Evolutionary conservation across 768 basidiomycete species (phyloP).

Genomic region (Inosperma sp.): DNA sequence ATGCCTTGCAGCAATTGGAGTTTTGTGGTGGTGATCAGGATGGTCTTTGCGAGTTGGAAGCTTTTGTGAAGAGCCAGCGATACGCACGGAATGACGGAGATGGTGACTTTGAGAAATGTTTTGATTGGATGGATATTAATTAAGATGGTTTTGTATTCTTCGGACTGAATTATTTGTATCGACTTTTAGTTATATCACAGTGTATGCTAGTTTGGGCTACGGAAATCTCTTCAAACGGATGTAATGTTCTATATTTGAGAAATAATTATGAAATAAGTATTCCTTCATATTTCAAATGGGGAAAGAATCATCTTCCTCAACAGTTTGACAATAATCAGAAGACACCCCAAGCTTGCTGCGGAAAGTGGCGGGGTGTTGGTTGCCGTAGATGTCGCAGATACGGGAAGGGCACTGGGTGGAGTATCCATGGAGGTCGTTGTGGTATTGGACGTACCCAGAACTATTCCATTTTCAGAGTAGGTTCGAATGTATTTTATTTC

Average conservation of each 20-base stretch:
- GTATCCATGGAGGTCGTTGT: too few relatives aligned
- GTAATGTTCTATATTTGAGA: too few relatives aligned
- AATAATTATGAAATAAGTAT: too few relatives aligned
- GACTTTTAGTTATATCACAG: too few relatives aligned
- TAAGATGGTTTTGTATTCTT: neutral
- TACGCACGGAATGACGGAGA: conserved; percentile 66
- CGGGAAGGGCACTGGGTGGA: too few relatives aligned
- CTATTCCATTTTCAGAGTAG: conserved; percentile 30
- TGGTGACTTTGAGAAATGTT: conserved; percentile 67
- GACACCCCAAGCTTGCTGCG: too few relatives aligned
- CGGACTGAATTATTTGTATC: too few relatives aligned
- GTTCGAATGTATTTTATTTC: conserved; percentile 57
- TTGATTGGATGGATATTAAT: neutral
- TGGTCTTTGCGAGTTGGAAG: conserved; percentile 59
- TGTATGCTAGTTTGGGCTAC: too few relatives aligned
- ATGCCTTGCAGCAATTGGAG: conserved; percentile 56
- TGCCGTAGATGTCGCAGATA: neutral
- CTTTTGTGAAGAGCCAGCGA: conserved; percentile 65
- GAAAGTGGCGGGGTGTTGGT: neutral
- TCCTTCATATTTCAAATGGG: too few relatives aligned
- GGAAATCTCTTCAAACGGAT: too few relatives aligned
- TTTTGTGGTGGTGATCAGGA: conserved; percentile 52
- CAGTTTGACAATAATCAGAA: too few relatives aligned
- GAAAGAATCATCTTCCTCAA: too few relatives aligned
- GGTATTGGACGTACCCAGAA: conserved; percentile 12